These are phyloP conservation scores for Daldinia caldariorum DNA, from an alignment of 495 filamentous ascomycete species.

Conservation along the genomic window DNA sequence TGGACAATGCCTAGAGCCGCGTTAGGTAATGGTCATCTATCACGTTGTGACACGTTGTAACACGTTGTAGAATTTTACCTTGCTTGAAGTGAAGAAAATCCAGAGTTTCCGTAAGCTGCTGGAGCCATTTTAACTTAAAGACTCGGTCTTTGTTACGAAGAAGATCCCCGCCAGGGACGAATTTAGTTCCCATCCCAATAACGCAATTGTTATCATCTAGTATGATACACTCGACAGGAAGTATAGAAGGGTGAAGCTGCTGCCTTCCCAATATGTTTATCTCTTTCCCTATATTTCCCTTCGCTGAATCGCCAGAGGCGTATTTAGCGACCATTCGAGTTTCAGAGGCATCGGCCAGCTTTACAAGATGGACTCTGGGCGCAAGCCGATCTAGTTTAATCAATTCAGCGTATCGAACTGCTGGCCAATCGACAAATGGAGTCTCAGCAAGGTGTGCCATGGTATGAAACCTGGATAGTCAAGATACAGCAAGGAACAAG, in stretches of 20 bases:
- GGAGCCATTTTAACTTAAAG: not conserved
- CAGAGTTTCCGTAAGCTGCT: not conserved
- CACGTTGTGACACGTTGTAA: not conserved
- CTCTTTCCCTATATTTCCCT: not conserved
- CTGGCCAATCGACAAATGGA: not conserved
- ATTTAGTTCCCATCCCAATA: not conserved
- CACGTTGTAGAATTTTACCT: not conserved
- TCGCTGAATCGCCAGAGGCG: not conserved
- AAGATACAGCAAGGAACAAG: not conserved
- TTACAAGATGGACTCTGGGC: not conserved
- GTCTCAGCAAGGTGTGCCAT: not conserved
- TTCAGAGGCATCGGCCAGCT: not conserved
- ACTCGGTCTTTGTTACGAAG: not conserved
- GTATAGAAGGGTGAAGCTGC: constrained; percentile 1
- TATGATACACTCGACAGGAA: not conserved
- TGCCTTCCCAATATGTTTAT: not conserved
- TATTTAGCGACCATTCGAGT: not conserved
- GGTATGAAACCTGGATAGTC: not conserved
- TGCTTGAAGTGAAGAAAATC: not conserved
- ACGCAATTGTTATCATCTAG: not conserved
- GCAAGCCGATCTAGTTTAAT: not conserved
- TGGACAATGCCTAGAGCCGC: constrained; percentile 3
- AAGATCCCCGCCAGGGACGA: not conserved
- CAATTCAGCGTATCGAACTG: not conserved
- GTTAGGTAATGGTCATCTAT: not conserved